These are phyloP conservation scores for Globisporangium mamillatum DNA, from an alignment of 352 stramenopile genomes.

Conservation along the genomic window DNA sequence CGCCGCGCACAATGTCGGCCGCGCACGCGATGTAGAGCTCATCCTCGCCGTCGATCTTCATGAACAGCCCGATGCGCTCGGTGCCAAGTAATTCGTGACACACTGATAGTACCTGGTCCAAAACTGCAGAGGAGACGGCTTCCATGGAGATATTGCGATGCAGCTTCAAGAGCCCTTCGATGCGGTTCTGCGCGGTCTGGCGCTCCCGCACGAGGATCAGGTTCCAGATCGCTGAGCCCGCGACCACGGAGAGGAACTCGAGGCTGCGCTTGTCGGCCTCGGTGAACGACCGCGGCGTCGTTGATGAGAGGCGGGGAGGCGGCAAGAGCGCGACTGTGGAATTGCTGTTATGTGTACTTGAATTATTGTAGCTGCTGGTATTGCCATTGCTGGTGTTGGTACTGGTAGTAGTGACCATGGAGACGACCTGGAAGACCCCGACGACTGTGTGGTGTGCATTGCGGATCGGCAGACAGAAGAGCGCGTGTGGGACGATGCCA, in stretches of 20 bases:
- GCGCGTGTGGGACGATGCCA: slow-evolving; percentile 34
- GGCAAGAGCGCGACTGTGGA: neutral
- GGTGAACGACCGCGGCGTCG: slow-evolving; percentile 23
- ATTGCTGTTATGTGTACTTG: neutral
- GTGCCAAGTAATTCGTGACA: slow-evolving; percentile 67
- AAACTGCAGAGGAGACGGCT: slow-evolving; percentile 43
- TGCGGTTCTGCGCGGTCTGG: slow-evolving; percentile 62
- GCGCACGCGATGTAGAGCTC: slow-evolving; percentile 66
- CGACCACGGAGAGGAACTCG: slow-evolving; percentile 54
- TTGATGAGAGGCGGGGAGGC: neutral
- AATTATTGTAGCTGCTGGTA: neutral
- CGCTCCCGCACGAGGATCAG: slow-evolving; percentile 56
- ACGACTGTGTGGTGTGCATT: slow-evolving; percentile 65
- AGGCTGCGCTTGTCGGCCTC: slow-evolving; percentile 47
- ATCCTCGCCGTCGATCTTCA: slow-evolving; percentile 65
- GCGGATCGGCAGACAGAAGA: slow-evolving; percentile 64
- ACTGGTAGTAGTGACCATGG: slow-evolving; percentile 13
- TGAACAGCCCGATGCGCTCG: slow-evolving; percentile 66
- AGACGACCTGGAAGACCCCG: slow-evolving; percentile 49
- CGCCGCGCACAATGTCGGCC: slow-evolving; percentile 54
- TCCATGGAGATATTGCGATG: slow-evolving; percentile 77
- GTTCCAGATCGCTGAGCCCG: slow-evolving; percentile 68
- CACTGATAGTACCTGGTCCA: slow-evolving; percentile 68
- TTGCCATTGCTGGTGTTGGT: neutral
- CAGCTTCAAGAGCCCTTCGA: slow-evolving; percentile 66